phyloP scores from a whole-genome alignment of 371 early-diverging fungal genomes.

The Basidiobolus meristosporus region DNA sequence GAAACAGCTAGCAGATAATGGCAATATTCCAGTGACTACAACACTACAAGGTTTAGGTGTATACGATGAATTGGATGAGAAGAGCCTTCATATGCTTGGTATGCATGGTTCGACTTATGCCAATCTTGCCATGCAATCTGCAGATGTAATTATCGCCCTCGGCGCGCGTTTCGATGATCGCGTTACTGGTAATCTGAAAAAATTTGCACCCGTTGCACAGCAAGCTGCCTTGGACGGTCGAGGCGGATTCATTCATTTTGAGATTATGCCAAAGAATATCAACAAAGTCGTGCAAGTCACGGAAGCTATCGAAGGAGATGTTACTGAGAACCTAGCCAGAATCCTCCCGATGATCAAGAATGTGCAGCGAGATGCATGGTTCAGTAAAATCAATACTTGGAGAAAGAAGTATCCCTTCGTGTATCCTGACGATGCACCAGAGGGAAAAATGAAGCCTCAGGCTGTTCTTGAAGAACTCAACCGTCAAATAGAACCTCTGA shows the following conservation, averaged over 20 bases:
- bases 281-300: slow-evolving; percentile 88
- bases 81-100: slow-evolving; percentile 90
- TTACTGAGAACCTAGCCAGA: slow-evolving; percentile 55
- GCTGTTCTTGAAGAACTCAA: slow-evolving; percentile 81
- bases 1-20: slow-evolving; percentile 55
- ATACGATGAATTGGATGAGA: slow-evolving; percentile 78
- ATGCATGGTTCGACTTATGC: slow-evolving; percentile 97
- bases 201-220: slow-evolving; percentile 86
- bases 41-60: slow-evolving; percentile 84
- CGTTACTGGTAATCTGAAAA: slow-evolving; percentile 70
- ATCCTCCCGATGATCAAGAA: slow-evolving; percentile 59
- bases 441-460: slow-evolving; percentile 66
- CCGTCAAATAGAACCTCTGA: slow-evolving; percentile 50
- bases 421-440: slow-evolving; percentile 18
- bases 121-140: slow-evolving; percentile 89
- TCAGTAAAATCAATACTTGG: slow-evolving; percentile 62
- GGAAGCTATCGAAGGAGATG: slow-evolving; percentile 87
- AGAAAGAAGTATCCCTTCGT: slow-evolving; percentile 81
- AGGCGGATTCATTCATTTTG: slow-evolving; percentile 95
- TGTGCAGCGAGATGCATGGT: slow-evolving; percentile 62
- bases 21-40: slow-evolving; percentile 90
- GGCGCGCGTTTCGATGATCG: slow-evolving; percentile 97
- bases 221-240: slow-evolving; percentile 69
- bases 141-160: slow-evolving; percentile 84
- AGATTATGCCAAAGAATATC: slow-evolving; percentile 96